phyloP scores from a whole-genome alignment of 345 rosid genomes.

The Citrus reticulata region DNA sequence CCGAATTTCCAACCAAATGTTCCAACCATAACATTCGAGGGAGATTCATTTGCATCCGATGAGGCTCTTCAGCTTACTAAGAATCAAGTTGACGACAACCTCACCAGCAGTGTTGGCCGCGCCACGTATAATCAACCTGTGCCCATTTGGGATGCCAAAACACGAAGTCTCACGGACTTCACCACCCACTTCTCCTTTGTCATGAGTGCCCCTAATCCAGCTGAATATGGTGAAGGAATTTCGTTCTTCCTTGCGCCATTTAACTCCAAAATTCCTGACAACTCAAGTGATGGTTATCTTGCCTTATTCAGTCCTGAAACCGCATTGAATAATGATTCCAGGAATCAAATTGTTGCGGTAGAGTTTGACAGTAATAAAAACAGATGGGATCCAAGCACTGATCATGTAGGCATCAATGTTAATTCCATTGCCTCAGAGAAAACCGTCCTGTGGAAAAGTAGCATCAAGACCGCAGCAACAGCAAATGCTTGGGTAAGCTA shows the following conservation, averaged over 20 bases:
- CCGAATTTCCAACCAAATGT: conserved; percentile 30
- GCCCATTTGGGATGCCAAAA: conserved; percentile 42
- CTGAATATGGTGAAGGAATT: conserved; percentile 39
- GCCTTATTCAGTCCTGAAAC: conserved; percentile 28
- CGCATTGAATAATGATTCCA: conserved; percentile 7
- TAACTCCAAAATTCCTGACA: conserved; percentile 32
- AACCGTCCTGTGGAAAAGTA: conserved; percentile 29
- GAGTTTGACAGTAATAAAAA: conserved; percentile 49
- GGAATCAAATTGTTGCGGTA: conserved; percentile 38
- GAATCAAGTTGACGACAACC: conserved; percentile 21
- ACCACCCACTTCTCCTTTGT: conserved; percentile 43
- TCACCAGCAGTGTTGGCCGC: conserved; percentile 39
- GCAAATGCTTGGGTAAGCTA: conserved; percentile 56
- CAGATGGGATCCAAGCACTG: conserved; percentile 37
- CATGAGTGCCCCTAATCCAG: background rate
- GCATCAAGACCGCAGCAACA: conserved; percentile 30
- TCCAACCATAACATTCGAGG: conserved; percentile 27
- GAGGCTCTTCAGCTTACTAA: conserved; percentile 37
- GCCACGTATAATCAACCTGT: conserved; percentile 37
- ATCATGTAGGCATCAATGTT: conserved; percentile 54
- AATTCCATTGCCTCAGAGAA: conserved; percentile 42
- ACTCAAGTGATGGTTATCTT: conserved; percentile 44
- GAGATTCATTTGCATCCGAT: conserved; percentile 30
- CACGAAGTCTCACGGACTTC: conserved; percentile 43
- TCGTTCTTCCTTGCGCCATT: conserved; percentile 47